Evolutionary conservation across 2,329 filamentous ascomycete species (phyloP), one percentile per base, ranked within the genome.

Genomic region (Cladosporium austrohemisphaericum): DNA sequence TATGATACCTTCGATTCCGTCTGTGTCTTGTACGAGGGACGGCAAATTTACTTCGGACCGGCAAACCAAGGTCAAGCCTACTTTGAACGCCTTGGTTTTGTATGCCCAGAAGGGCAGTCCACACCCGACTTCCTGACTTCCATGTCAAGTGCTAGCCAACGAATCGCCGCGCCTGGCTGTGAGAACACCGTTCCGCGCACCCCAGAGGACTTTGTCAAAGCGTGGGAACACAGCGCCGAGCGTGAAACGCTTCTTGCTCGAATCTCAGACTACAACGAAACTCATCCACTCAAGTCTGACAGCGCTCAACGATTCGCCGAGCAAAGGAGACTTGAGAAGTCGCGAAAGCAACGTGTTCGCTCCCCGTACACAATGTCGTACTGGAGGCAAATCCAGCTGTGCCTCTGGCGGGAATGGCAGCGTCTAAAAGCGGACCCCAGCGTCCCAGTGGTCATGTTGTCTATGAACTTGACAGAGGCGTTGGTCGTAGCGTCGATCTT

Each of bases 291-390:
- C 51, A 68, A 69, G 41, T 73, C 73, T 36, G 69, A 74, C 47
- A 56, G 69, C 7, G 65, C 69, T 26, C 58, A 73, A 52, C 64
- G 64, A 49, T 72, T 72, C 55, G 63, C 64, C 14, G 58, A 65
- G 33, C 71, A 68, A 14, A 60, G 69, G 32, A 58, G 60, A 29
- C 61, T 63, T 4, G 67, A 72, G 52, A 67, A 72, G 54, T 67
- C 70, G 13, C 69, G 65, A 52, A 18, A 37, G 20, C 61, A 60
- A 57, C 83, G 86, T 3, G 68, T 75, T 32, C 78, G 78, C 63
- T 92, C 87, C 1, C 88, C 89, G 0, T 94, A 83, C 65, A 93
- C 87, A 1, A 72, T 94, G 32, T 91, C 87, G 0, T 85, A 83
- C 55, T 44, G 52, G 5, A 81, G 89, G 66, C 89, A 95, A 66